Evolutionary conservation across 2,329 filamentous ascomycete species (phyloP), one percentile per base, ranked within the genome.

Genomic region (Chalaropsis ovoidea): DNA sequence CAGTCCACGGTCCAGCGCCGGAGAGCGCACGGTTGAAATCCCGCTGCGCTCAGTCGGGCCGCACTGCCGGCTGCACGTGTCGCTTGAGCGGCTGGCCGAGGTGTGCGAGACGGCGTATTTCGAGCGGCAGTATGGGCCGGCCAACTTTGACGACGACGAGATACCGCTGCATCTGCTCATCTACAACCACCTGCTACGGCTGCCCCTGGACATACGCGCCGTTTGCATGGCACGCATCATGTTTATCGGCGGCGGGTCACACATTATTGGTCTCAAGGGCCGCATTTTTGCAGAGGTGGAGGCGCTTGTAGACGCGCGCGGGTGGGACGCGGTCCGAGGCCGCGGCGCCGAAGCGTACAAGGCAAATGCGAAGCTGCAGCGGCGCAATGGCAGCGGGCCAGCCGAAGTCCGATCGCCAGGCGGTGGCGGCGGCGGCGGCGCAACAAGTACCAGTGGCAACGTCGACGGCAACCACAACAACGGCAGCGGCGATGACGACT

Each of bases 151-250:
- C 72, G 92, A 97, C 71, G 81, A 99, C 70, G 93, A 97, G 69
- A 81, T 89, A 19, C 86, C 93, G 0, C 72, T 97, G 0, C 89
- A 89, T 63, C 73, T 86, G 13, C 80, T 97, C 8, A 79, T 95
- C 2, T 95, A 95, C 75, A 82, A 83, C 64, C 82, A 86, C 45
- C 81, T 99, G 1, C 79, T 95, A 0, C 80, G 84, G 7, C 79
- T 96, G 0, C 89, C 91, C 0, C 77, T 93, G 3, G 94, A 99
- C 74, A 85, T 92, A 3, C 85, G 94, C 27, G 86, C 88, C 0
- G 76, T 87, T 3, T 96, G 93, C 74, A 94, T 96, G 85, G 86
- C 91, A 0, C 88, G 93, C 47, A 88, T 97, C 58, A 79, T 96
- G 17, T 88, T 99, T 71, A 87, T 87, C 0, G 94, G 94, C 41